Conservation (phyloP, 257 asterid species). For the Solanum pimpinellifolium region DNA sequence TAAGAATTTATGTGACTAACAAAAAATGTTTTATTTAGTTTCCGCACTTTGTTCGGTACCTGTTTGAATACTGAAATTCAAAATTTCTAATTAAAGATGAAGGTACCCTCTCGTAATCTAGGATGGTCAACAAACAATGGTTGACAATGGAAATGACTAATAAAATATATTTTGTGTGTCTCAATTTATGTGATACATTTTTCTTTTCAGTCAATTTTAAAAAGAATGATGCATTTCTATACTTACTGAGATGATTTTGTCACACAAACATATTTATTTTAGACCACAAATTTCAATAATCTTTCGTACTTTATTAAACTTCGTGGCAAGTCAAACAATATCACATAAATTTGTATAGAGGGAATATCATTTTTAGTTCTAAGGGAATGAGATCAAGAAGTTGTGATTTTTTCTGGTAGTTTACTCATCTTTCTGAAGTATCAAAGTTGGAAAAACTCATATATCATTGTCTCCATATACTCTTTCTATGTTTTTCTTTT, state of each 20-base stretch:
- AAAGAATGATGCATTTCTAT: neutral
- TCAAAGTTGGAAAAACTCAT: neutral
- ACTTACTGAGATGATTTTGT: neutral
- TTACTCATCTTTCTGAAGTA: neutral
- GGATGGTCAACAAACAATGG: neutral
- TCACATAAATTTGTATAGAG: neutral
- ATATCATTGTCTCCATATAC: neutral
- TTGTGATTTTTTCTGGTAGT: neutral
- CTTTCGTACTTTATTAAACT: neutral
- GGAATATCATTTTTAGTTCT: neutral
- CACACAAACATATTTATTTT: neutral
- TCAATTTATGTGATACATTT: neutral
- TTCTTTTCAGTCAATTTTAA: neutral
- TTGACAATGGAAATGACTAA: neutral
- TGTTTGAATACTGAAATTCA: neutral
- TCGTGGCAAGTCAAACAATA: neutral
- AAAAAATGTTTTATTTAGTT: neutral
- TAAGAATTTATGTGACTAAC: neutral
- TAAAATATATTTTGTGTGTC: neutral
- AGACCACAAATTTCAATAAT: neutral
- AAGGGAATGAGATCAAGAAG: neutral
- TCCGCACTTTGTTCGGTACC: neutral
- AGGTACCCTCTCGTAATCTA: neutral
- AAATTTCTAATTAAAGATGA: neutral
- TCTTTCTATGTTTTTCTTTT: neutral